Evolutionary conservation across 306 rosid species (phyloP), one percentile per base, ranked within the genome.

Genomic region (Fagus sylvatica): DNA sequence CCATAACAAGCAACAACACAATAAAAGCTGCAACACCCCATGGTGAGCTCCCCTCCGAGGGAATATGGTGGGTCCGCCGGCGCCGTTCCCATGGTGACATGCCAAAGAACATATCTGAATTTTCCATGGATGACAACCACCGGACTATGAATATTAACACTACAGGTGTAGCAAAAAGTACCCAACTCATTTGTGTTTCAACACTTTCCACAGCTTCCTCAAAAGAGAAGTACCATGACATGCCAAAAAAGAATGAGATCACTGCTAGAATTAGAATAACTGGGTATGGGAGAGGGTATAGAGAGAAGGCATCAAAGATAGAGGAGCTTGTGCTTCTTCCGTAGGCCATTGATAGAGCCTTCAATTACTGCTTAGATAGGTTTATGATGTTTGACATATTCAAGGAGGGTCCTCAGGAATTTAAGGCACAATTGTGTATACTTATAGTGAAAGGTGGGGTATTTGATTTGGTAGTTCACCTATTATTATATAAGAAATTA

Each of bases 11-110:
- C 85, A 95, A 7, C 37, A 95, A 36, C 37, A 90, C 85, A 54
- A 92, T 95, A 74, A 89, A 36, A 81, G 93, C 98, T 55, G 98
- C 98, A 60, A 95, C 98, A 46, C 89, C 96, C 98, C 98, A 95
- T 0, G 98, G 98, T 1, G 97, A 95, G 80, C 89, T 86, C 0
- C 98, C 98, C 75, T 92, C 98, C 3, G 97, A 82, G 7, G 92
- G 79, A 1, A 4, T 16, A 39, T 81, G 51, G 72, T 89, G 69
- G 42, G 92, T 92, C 61, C 81, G 71, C 40, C 85, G 79, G 67
- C 88, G 81, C 7, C 66, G 88, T 3, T 87, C 96, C 93, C 88
- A 85, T 1, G 91, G 84, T 2, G 85, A 83, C 46, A 72, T 71
- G 56, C 84, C 39, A 54, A 83, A 85, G 76, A 88, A 87, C 86